Evolutionary conservation across 176 grass and related monocot genomes (phyloP), one percentile per base, ranked within the genome.

Genomic region (Aegilops longissima): DNA sequence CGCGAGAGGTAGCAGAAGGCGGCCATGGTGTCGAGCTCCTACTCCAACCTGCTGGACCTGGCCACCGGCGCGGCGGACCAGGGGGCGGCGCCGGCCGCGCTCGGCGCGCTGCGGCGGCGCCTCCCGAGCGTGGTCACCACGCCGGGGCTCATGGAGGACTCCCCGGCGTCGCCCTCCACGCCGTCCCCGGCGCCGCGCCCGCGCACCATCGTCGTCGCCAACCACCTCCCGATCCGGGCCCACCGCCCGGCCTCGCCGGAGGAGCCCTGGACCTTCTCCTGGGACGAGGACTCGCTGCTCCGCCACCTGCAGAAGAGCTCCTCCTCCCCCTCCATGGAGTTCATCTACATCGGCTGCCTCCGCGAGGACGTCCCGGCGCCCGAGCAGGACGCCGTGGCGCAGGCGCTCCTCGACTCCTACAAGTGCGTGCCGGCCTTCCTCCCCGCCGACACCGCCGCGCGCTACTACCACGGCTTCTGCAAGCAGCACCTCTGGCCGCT

Each of bases 401-500:
- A 93, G 82, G 81, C 89, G 80, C 93, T 98, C 44, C 96, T 98
- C 49, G 96, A 95, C 24, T 80, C 80, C 21, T 90, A 94, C 93
- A 94, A 88, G 75, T 98, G 96, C 52, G 93, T 98, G 8, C 93
- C 93, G 81, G 93, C 92, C 1, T 98, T 98, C 86, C 70, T 98
- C 27, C 86, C 91, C 0, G 31, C 78, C 2, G 96, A 98, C 39
- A 85, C 94, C 88, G 78, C 93, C 39, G 81, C 81, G 31, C 84
- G 92, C 49, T 98, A 89, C 85, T 98, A 98, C 88, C 93, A 95
- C 52, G 96, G 96, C 70, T 98, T 98, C 92, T 98, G 96, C 90
- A 98, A 98, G 88, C 96, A 98, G 89, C 90, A 98, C n/a, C 83
- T 98, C 12, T 98, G 96, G 96, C 93, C 96, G 21, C 93, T 98